These are phyloP conservation scores for Cryptosporidium tyzzeri DNA, from an alignment of 169 alveolate species.

Conservation along the genomic window DNA sequence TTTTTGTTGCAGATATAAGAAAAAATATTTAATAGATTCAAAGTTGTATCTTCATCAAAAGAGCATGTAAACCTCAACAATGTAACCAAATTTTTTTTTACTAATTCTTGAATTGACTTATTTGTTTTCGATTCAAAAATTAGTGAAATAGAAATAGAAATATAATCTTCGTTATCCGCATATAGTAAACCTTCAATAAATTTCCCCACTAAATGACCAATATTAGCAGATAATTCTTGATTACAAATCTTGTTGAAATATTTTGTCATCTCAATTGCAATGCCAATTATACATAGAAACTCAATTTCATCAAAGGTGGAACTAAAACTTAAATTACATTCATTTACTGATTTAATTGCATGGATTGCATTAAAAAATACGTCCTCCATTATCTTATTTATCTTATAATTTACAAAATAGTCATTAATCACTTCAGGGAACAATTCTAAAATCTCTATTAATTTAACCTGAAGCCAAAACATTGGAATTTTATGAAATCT, in stretches of 20 bases:
- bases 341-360: slow-evolving; percentile 2
- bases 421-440: slow-evolving; percentile 17
- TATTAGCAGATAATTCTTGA: slow-evolving; percentile 6
- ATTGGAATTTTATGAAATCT: slow-evolving; percentile 54
- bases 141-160: slow-evolving; percentile 56
- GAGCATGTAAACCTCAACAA: slow-evolving; percentile 27
- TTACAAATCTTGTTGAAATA: slow-evolving; percentile 13
- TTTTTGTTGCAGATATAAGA: slow-evolving; percentile 19
- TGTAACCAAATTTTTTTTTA: slow-evolving; percentile 14
- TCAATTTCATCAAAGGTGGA: slow-evolving; percentile 23
- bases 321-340: not conserved
- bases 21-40: slow-evolving; percentile 29
- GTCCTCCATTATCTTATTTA: slow-evolving; percentile 35
- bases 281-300: slow-evolving; percentile 38
- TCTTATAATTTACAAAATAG: slow-evolving; percentile 10
- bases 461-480: slow-evolving; percentile 71
- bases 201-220: slow-evolving; percentile 33
- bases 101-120: slow-evolving; percentile 12
- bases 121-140: slow-evolving; percentile 16
- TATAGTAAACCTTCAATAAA: slow-evolving; percentile 49
- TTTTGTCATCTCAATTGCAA: slow-evolving; percentile 42
- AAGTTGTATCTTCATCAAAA: slow-evolving; percentile 41
- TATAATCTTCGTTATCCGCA: slow-evolving; percentile 50
- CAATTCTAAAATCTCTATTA: slow-evolving; percentile 22
- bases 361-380: slow-evolving; percentile 46